These are phyloP conservation scores for Malassezia caprae DNA, from an alignment of 1,284 basidiomycete genomes.

Conservation along the genomic window DNA sequence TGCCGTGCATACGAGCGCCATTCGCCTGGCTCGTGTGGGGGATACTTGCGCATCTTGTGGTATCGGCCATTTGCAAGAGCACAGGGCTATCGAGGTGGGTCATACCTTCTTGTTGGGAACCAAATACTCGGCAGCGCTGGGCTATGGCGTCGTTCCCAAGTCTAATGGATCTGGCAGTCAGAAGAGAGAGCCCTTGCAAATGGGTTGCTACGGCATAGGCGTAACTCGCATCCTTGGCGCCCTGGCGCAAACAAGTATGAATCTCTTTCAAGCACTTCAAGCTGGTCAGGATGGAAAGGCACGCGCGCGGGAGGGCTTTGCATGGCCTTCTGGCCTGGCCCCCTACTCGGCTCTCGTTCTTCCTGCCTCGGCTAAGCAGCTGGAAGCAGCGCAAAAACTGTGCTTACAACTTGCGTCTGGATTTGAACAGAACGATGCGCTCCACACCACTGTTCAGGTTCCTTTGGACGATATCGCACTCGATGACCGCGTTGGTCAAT, in stretches of 20 bases:
- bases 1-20: neutral
- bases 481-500: conserved; percentile 35
- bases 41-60: conserved; percentile 34
- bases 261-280: conserved; percentile 8
- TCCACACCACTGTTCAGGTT: neutral
- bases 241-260: conserved; percentile 30
- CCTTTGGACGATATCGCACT: conserved; percentile 26
- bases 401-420: conserved; percentile 1
- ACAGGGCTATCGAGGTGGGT: conserved; percentile 46
- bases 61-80: conserved; percentile 19
- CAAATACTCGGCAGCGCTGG: conserved; percentile 41
- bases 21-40: conserved; percentile 13
- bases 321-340: conserved; percentile 38
- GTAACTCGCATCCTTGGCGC: conserved; percentile 47
- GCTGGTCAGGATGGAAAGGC: neutral
- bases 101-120: conserved; percentile 49
- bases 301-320: conserved; percentile 22
- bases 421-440: neutral
- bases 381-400: conserved; percentile 2
- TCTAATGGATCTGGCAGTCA: neutral
- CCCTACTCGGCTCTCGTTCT: conserved; percentile 35
- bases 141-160: conserved; percentile 21
- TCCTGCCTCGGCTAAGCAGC: conserved; percentile 10
- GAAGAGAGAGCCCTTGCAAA: conserved; percentile 34
- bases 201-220: conserved; percentile 50